These are phyloP conservation scores for Mycena galopus DNA, from an alignment of 768 basidiomycete genomes.

Conservation along the genomic window DNA sequence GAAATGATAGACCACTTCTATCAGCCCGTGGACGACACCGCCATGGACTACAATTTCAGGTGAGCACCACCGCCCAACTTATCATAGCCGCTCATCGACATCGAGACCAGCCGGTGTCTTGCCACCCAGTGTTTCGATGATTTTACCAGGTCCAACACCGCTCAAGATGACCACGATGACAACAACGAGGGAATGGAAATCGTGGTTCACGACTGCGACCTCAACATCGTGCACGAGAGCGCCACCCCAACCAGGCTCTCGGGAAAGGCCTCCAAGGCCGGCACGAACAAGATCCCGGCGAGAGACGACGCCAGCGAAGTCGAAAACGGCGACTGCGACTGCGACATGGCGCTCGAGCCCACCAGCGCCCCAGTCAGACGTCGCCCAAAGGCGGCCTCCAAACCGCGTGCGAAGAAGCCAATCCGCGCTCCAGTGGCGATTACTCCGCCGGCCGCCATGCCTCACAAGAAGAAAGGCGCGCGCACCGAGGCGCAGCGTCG, in stretches of 20 bases:
- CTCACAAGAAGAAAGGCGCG: slow-evolving; percentile 16
- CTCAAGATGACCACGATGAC: no score
- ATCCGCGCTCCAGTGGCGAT: not conserved
- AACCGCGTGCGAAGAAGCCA: not conserved
- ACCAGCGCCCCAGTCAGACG: not conserved
- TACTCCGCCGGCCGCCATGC: no score
- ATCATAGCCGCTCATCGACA: not conserved
- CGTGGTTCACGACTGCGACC: no score
- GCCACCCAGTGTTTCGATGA: no score
- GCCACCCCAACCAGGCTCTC: no score
- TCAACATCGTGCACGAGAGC: no score
- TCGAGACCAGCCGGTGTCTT: not conserved
- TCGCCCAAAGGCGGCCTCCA: not conserved
- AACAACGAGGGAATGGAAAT: no score
- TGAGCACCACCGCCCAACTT: not conserved
- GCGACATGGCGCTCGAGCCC: not conserved
- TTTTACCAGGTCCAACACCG: no score
- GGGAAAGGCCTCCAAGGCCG: no score
- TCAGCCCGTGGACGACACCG: not conserved
- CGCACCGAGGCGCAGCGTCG: slow-evolving; percentile 4
- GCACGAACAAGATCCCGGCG: no score
- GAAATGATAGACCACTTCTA: not conserved
- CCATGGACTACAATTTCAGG: not conserved
- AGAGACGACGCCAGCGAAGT: not conserved
- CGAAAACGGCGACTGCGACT: no score